phyloP scores from a whole-genome alignment of 2,329 filamentous ascomycete species.

The Ascocoryne sarcoides region DNA sequence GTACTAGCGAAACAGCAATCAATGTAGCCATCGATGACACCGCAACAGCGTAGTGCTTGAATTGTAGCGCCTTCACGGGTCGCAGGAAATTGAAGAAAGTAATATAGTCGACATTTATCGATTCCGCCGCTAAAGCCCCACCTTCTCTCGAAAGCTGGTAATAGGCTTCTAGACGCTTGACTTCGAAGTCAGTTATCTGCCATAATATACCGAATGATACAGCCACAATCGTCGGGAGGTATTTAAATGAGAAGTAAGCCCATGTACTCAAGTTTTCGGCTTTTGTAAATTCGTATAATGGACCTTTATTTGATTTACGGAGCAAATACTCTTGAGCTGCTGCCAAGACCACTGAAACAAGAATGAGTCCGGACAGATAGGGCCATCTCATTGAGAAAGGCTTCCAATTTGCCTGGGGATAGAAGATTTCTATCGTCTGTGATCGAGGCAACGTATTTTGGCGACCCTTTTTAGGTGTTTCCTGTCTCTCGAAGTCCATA shows the following conservation, averaged over 20 bases:
- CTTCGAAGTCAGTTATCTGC: conserved; percentile 58
- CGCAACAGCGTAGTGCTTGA: conserved; percentile 59
- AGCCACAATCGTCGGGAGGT: conserved; percentile 51
- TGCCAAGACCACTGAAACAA: conserved; percentile 45
- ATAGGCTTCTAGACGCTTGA: conserved; percentile 57
- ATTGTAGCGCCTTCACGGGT: conserved; percentile 52
- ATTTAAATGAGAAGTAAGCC: conserved; percentile 55
- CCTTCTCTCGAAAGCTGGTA: conserved; percentile 54
- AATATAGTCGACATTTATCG: conserved; percentile 61
- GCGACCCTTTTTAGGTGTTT: conserved; percentile 2
- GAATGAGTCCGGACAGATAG: conserved; percentile 45
- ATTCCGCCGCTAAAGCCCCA: conserved; percentile 54
- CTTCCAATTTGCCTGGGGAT: conserved; percentile 58
- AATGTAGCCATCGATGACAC: conserved; percentile 56
- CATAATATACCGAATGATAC: conserved; percentile 56
- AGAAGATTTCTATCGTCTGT: conserved; percentile 43
- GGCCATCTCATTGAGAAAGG: conserved; percentile 56
- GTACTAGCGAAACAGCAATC: conserved; percentile 59
- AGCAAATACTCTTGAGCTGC: conserved; percentile 47
- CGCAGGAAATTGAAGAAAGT: conserved; percentile 58
- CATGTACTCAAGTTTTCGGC: conserved; percentile 42
- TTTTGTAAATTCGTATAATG: conserved; percentile 36
- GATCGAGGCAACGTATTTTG: conserved; percentile 21
- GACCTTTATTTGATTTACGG: conserved; percentile 29
- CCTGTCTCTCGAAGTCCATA: conserved; percentile 11